phyloP scores from a whole-genome alignment of 305 asterid species.

The Fraxinus dipetala region DNA sequence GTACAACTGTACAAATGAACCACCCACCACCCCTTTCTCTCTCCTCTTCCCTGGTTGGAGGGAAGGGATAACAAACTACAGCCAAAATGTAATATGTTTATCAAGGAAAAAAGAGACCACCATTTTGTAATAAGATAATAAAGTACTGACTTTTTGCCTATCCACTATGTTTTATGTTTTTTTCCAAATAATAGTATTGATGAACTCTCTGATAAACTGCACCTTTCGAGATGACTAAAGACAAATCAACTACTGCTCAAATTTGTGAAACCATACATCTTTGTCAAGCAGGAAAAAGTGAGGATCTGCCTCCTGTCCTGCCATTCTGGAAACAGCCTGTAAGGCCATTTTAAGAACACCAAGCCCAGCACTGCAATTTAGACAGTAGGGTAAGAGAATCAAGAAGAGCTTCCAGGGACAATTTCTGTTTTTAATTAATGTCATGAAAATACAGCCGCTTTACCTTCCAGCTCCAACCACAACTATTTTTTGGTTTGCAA shows the following conservation, averaged over 20 bases:
- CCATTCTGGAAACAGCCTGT: constrained; percentile 89
- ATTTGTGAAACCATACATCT: constrained; percentile 51
- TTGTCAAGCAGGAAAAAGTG: constrained; percentile 95
- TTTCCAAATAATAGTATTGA: constrained; percentile 3
- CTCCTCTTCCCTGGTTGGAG: neutral
- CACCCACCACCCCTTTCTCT: neutral
- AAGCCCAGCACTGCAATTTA: constrained; percentile 94
- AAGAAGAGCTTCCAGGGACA: constrained; percentile 12
- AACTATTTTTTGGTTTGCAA: constrained; percentile 91
- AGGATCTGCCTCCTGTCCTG: constrained; percentile 76
- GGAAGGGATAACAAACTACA: neutral
- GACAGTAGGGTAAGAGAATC: constrained; percentile 30
- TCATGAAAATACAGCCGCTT: constrained; percentile 12
- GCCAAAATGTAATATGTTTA: neutral
- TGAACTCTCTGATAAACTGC: constrained; percentile 6
- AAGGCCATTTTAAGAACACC: constrained; percentile 98
- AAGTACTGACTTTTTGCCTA: constrained; percentile 12
- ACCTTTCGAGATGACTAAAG: constrained; percentile 11
- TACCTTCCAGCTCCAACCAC: constrained; percentile 99
- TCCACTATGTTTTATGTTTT: constrained; percentile 7
- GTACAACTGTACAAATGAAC: neutral
- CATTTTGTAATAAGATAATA: neutral
- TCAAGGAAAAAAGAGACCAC: neutral
- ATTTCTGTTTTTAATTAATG: constrained; percentile 13
- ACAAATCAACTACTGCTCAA: constrained; percentile 12